phyloP scores from a whole-genome alignment of 1,284 basidiomycete genomes.

The Phellopilus nigrolimitatus region DNA sequence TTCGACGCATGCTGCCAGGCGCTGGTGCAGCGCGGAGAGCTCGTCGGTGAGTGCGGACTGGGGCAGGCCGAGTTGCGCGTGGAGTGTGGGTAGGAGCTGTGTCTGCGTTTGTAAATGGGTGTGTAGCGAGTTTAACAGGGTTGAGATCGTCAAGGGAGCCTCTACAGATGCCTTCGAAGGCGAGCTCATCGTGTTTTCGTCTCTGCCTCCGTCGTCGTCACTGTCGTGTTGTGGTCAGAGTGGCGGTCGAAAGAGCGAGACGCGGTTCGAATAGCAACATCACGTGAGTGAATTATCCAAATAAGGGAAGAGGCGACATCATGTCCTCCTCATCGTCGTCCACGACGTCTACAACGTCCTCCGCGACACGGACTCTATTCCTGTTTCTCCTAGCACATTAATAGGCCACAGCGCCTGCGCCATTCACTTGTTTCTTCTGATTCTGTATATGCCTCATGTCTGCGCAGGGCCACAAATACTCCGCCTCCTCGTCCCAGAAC shows the following conservation, averaged over 20 bases:
- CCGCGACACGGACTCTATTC: too few species aligned
- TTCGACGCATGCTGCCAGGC: constrained; percentile 67
- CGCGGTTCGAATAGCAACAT: too few species aligned
- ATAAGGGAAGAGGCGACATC: too few species aligned
- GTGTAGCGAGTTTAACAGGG: constrained; percentile 71
- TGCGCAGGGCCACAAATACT: constrained; percentile 53
- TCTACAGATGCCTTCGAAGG: constrained; percentile 12
- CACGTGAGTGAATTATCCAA: too few species aligned
- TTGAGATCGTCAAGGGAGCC: constrained; percentile 42
- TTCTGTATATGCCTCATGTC: constrained; percentile 43
- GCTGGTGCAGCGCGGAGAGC: constrained; percentile 55
- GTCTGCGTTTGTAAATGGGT: constrained; percentile 73
- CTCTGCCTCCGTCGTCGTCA: neutral
- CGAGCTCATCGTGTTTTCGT: constrained; percentile 9
- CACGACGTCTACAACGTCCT: neutral
- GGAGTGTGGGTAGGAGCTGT: constrained; percentile 66
- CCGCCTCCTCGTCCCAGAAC: constrained; percentile 67
- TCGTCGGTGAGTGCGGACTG: constrained; percentile 72
- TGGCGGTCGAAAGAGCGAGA: neutral
- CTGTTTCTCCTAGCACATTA: neutral
- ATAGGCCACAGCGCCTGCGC: constrained; percentile 32
- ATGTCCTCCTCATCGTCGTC: neutral
- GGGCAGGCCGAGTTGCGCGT: constrained; percentile 66
- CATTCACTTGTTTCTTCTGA: constrained; percentile 34
- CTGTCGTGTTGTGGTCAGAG: neutral